phyloP scores from a whole-genome alignment of 73 alveolate genomes.

The Tetrahymena elliotti region DNA sequence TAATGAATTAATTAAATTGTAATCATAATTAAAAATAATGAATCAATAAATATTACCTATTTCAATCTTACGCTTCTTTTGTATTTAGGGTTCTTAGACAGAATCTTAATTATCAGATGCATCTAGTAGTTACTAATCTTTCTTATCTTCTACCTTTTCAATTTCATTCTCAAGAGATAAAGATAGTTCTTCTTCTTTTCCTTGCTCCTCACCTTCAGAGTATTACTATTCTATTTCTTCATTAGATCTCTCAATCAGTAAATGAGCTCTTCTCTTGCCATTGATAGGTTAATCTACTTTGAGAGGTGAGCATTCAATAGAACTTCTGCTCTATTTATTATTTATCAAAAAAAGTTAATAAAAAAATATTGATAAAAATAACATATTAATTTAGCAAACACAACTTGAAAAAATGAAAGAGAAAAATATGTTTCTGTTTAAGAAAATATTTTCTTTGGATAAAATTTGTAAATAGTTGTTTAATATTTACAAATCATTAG shows the following conservation, averaged over 20 bases:
- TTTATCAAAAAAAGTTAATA: neutral
- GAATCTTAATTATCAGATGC: neutral
- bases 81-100: neutral
- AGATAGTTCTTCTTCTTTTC: neutral
- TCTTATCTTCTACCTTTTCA: neutral
- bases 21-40: neutral
- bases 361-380: neutral
- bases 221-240: neutral
- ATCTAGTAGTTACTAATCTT: neutral
- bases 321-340: neutral
- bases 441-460: neutral
- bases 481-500: too few relatives aligned
- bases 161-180: neutral
- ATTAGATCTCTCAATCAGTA: neutral
- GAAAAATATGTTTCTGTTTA: neutral
- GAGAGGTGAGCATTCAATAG: neutral
- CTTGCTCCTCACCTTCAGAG: neutral
- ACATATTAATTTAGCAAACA: too few relatives aligned
- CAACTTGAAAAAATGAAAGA: neutral
- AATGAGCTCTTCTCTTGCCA: neutral
- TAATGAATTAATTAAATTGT: neutral
- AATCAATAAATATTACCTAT: neutral
- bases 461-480: neutral
- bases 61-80: neutral
- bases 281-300: neutral